Percentiles rank a stretch among this genome's conserved stretches.
Conservation (phyloP, 345 rosid species). For the Hibiscus mutabilis region DNA sequence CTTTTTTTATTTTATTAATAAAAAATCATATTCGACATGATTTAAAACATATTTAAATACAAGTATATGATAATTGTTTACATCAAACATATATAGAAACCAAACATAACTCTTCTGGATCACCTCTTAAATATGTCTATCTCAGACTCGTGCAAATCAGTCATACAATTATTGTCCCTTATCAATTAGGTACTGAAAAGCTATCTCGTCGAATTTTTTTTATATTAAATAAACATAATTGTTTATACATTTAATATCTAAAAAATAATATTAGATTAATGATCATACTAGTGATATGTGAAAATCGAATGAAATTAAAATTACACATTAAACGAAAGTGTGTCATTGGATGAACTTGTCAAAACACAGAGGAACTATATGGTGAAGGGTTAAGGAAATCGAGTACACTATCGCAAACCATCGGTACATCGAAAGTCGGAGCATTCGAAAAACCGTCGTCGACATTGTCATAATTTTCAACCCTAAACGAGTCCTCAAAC, state of each 20-base stretch:
- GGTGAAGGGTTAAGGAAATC: background rate
- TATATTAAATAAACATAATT: too few species aligned
- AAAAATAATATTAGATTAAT: too few species aligned
- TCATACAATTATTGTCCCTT: background rate
- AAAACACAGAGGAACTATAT: background rate
- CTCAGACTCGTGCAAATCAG: background rate
- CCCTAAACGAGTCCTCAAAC: constrained; percentile 18
- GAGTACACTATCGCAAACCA: background rate
- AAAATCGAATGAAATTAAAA: too few species aligned
- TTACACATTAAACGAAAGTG: too few species aligned
- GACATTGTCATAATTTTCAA: constrained; percentile 1
- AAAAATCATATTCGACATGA: too few species aligned
- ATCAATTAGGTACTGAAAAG: background rate
- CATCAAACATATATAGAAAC: too few species aligned
- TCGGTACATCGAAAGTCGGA: background rate
- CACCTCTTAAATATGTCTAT: background rate
- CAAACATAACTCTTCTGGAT: background rate
- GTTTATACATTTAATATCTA: too few species aligned
- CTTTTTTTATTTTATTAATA: too few species aligned
- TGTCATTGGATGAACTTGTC: background rate
- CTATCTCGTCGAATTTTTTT: background rate
- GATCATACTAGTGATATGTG: too few species aligned
- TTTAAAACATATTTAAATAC: too few species aligned
- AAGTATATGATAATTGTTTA: too few species aligned
- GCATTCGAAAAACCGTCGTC: background rate